phyloP scores from a whole-genome alignment of 1,139 yeast species.

The Zygoascus hellenicus region DNA sequence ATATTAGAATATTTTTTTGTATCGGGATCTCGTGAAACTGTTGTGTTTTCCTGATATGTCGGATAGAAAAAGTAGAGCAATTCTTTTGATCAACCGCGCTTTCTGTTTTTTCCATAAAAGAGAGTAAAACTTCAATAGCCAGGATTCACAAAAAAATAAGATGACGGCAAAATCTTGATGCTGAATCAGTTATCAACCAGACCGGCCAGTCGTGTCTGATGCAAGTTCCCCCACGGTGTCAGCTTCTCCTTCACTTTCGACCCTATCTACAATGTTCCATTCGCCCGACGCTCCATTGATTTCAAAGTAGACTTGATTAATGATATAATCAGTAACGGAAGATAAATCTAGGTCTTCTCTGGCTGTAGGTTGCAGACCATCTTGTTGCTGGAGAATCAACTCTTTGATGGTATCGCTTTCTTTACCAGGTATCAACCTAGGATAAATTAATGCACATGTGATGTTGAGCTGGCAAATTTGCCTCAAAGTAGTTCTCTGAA shows the following conservation, averaged over 20 bases:
- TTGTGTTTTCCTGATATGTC: too few species aligned
- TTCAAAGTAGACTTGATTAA: conserved; percentile 30
- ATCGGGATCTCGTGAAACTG: too few species aligned
- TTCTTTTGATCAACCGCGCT: too few species aligned
- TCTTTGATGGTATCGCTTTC: not conserved
- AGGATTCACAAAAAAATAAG: too few species aligned
- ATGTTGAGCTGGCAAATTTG: conserved; percentile 18
- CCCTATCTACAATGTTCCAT: conserved; percentile 33
- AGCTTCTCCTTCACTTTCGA: conserved; percentile 8
- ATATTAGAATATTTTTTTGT: too few species aligned
- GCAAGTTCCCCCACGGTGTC: too few species aligned
- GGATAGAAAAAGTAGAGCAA: too few species aligned
- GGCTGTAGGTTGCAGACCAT: not conserved
- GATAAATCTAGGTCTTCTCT: conserved; percentile 16
- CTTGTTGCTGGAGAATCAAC: not conserved
- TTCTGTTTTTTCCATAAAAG: too few species aligned
- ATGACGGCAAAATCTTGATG: too few species aligned
- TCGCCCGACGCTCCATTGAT: conserved; percentile 34
- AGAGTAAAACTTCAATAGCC: too few species aligned
- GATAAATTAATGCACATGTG: conserved; percentile 14
- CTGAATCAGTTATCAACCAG: too few species aligned
- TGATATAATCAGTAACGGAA: conserved; percentile 29
- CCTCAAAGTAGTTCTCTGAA: conserved; percentile 12
- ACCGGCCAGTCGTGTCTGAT: too few species aligned
- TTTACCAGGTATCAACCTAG: conserved; percentile 8